These are phyloP conservation scores for Cytospora piceicola DNA, from an alignment of 2,329 filamentous ascomycete genomes.

Conservation along the genomic window DNA sequence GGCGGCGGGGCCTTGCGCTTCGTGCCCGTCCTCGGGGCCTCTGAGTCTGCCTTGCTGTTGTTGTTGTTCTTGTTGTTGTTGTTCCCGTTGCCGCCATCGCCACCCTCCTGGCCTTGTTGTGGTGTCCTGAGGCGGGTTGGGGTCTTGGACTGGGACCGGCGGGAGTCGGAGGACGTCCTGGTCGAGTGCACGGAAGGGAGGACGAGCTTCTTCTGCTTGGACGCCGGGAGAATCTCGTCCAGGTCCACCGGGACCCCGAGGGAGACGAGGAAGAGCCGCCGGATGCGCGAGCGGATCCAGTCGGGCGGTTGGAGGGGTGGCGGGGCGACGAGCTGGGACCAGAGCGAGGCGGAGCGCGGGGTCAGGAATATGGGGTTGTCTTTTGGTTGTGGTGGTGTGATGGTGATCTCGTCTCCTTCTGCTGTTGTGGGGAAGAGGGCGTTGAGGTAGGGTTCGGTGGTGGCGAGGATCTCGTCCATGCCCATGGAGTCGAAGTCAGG, in stretches of 20 bases:
- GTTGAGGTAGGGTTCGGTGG: slow-evolving; percentile 69
- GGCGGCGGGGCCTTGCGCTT: slow-evolving; percentile 66
- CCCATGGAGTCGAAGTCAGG: slow-evolving; percentile 68
- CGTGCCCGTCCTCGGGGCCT: slow-evolving; percentile 38
- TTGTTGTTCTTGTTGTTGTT: neutral
- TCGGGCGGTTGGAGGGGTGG: slow-evolving; percentile 94
- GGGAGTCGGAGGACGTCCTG: slow-evolving; percentile 59
- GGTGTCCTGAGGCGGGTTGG: slow-evolving; percentile 38
- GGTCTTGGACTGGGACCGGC: slow-evolving; percentile 46
- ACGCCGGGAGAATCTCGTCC: slow-evolving; percentile 94
- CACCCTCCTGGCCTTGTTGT: slow-evolving; percentile 51
- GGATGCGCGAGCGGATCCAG: slow-evolving; percentile 95
- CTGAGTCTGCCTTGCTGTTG: slow-evolving; percentile 41
- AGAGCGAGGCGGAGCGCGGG: slow-evolving; percentile 84
- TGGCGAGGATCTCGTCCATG: slow-evolving; percentile 61
- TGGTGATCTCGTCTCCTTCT: slow-evolving; percentile 53
- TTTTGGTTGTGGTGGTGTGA: slow-evolving; percentile 53
- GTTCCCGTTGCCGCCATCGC: slow-evolving; percentile 51
- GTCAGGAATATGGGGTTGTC: slow-evolving; percentile 76
- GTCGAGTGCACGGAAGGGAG: slow-evolving; percentile 76
- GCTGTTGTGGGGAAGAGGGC: slow-evolving; percentile 62
- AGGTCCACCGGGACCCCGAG: slow-evolving; percentile 94
- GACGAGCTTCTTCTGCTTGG: slow-evolving; percentile 96
- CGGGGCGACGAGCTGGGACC: slow-evolving; percentile 94
- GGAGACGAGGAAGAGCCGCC: slow-evolving; percentile 92